These are phyloP conservation scores for Diplosphaera chodatii DNA, from an alignment of 139 green algal genomes.

Conservation along the genomic window DNA sequence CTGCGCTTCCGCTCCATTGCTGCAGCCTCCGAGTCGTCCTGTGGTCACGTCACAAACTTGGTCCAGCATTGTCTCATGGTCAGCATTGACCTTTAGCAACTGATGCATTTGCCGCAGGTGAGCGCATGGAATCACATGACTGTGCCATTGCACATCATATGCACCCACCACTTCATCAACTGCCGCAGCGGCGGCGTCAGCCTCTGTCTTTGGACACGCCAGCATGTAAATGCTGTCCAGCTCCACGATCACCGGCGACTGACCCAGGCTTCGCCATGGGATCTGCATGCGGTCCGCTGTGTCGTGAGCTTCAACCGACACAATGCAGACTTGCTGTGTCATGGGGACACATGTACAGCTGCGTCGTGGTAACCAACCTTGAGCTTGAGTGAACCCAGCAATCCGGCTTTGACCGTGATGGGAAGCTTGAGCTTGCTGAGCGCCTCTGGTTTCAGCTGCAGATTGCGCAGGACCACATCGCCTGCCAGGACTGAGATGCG, in stretches of 20 bases:
- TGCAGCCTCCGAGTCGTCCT: not conserved
- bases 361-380: too few species aligned
- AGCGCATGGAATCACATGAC: too few species aligned
- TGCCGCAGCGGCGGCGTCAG: not conserved
- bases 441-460: conserved; percentile 85
- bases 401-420: conserved; percentile 78
- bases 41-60: not conserved
- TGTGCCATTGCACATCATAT: too few species aligned
- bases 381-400: conserved; percentile 83
- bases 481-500: conserved; percentile 76
- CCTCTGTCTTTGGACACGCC: conserved; percentile 52
- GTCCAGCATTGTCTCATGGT: too few species aligned
- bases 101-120: too few species aligned
- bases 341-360: too few species aligned
- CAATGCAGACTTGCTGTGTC: too few species aligned
- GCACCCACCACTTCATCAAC: too few species aligned
- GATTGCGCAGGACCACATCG: conserved; percentile 86
- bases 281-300: conserved; percentile 50
- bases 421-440: conserved; percentile 83
- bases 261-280: conserved; percentile 83
- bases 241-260: conserved; percentile 82
- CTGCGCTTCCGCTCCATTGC: not conserved
- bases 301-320: too few species aligned
- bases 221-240: conserved; percentile 92
- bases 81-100: too few species aligned